Evolutionary conservation across 1,284 basidiomycete species (phyloP), one percentile per base, ranked within the genome.

Genomic region (Leccinum fallax): DNA sequence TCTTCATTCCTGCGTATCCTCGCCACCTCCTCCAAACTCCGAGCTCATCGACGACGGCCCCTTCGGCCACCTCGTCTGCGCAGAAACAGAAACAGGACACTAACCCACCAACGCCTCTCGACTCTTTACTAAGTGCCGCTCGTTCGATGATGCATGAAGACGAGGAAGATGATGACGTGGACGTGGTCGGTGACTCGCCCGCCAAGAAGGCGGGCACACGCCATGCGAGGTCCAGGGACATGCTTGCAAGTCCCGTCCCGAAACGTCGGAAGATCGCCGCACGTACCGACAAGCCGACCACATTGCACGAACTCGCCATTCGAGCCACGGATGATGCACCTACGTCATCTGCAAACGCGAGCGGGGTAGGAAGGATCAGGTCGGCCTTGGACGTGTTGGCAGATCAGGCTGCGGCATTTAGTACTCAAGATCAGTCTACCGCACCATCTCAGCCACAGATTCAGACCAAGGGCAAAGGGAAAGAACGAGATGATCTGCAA

Each of bases 331-430:
- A 54, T 5, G 21, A 58, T 24, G 16, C 15, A 4, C n/a, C 56
- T 21, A 24, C 26, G 4, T 38, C 60, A 4, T 43, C 67, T 32
- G 48, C n/a, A 21, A 53, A 60, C 34, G 15, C 55, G n/a, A 48
- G 32, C 28, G 59, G 32, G 11, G 19, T 9, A 2, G 73, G 71
- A 36, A 67, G 80, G 55, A 69, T 80, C 49, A 78, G 74, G 64
- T 85, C 82, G 60, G 88, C 85, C 5, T 74, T 90, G 67, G 87
- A 90, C 66, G 87, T 89, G 38, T 77, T 90, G 34, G 89, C 89
- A 8, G 88, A 90, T 67, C 87, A 90, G 71, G 88, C 88, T 3
- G 87, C 86, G 9, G 77, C 61, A 65, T 80, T 70, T 51, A 71
- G 68, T 54, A 63, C 67, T 8, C 72, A 73, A 28, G 74, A 73